phyloP scores from a whole-genome alignment of 768 basidiomycete genomes.

The Hortiboletus campestris region DNA sequence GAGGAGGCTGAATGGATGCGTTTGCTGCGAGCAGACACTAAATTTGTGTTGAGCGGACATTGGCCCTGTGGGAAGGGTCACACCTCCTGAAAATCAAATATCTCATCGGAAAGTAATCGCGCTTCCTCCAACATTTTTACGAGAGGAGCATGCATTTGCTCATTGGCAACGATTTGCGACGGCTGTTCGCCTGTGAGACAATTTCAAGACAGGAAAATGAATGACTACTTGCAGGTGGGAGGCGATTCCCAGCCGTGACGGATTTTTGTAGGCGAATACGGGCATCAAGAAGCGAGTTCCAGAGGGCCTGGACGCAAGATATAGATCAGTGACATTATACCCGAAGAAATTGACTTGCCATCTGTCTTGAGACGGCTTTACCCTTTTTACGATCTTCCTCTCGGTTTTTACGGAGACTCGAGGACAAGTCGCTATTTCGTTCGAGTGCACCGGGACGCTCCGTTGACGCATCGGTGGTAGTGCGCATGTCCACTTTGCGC shows the following conservation, averaged over 20 bases:
- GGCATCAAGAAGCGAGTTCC: slow-evolving; percentile 87
- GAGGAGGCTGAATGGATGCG: slow-evolving; percentile 46
- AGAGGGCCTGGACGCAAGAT: slow-evolving; percentile 54
- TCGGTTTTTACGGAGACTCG: slow-evolving; percentile 54
- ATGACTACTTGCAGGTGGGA: slow-evolving; percentile 55
- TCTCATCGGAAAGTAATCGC: slow-evolving; percentile 57
- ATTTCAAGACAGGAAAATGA: neutral
- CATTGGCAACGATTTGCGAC: slow-evolving; percentile 26
- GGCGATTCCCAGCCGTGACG: slow-evolving; percentile 56
- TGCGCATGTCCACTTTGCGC: slow-evolving; percentile 4
- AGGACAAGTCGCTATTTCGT: slow-evolving; percentile 44
- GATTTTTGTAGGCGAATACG: slow-evolving; percentile 91
- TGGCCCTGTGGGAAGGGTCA: slow-evolving; percentile 10
- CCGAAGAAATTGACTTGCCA: slow-evolving; percentile 49
- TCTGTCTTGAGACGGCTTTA: slow-evolving; percentile 76
- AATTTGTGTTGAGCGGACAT: slow-evolving; percentile 16
- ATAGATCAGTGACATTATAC: slow-evolving; percentile 1
- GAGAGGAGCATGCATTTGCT: slow-evolving; percentile 46
- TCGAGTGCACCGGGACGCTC: neutral
- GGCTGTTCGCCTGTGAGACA: slow-evolving; percentile 30
- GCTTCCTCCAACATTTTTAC: slow-evolving; percentile 60
- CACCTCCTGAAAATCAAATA: slow-evolving; percentile 71
- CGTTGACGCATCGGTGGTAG: slow-evolving; percentile 18
- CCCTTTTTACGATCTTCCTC: slow-evolving; percentile 81
- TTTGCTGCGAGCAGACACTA: slow-evolving; percentile 49